phyloP scores from a whole-genome alignment of 2,329 filamentous ascomycete genomes.

The Botrytis squamosa region DNA sequence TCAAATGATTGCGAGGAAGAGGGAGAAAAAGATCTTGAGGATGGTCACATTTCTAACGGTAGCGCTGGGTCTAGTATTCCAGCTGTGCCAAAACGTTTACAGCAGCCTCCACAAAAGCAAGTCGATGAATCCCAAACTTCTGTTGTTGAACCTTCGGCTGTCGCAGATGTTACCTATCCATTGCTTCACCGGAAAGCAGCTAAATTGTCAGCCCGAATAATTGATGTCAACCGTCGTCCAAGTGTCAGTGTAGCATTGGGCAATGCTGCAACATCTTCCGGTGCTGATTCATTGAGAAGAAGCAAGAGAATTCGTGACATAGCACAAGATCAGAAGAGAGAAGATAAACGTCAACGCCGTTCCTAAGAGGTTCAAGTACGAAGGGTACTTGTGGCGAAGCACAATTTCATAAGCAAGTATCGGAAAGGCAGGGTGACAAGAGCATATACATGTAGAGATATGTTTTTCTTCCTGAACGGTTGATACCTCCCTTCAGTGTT shows the following conservation, averaged over 20 bases:
- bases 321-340: background rate
- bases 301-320: background rate
- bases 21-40: background rate
- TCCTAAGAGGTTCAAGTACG: background rate
- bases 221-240: background rate
- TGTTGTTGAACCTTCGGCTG: too few species aligned
- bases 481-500: background rate
- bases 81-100: background rate
- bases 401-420: background rate
- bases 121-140: background rate
- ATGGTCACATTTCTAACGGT: background rate
- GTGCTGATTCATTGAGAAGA: background rate
- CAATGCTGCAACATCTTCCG: background rate
- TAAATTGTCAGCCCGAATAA: background rate
- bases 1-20: background rate
- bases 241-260: background rate
- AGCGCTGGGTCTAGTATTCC: background rate
- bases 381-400: background rate
- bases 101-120: background rate
- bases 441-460: background rate
- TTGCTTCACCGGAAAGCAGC: too few species aligned
- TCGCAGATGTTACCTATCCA: background rate
- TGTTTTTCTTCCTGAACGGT: background rate
- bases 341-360: background rate
- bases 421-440: background rate